These are phyloP conservation scores for Salix dunnii DNA, from an alignment of 345 rosid genomes.

Conservation along the genomic window DNA sequence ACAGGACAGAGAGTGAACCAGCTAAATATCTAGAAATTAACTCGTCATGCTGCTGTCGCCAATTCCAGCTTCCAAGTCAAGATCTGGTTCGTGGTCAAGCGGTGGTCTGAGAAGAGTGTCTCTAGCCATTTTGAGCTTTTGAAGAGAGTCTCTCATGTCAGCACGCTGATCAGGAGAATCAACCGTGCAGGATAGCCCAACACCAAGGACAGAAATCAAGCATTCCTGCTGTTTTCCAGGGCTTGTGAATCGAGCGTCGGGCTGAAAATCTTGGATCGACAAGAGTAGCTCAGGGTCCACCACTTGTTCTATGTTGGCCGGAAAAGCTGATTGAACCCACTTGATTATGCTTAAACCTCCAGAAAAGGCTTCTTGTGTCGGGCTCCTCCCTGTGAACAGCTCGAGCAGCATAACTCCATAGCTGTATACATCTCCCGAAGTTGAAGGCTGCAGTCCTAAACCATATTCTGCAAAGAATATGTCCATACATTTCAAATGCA, in stretches of 20 bases:
- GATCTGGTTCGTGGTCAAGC: no score
- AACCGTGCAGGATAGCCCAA: slow-evolving; percentile 38
- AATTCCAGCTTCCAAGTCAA: no score
- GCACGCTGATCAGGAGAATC: slow-evolving; percentile 36
- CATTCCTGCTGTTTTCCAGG: slow-evolving; percentile 14
- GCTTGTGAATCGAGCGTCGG: neutral
- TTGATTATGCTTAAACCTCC: slow-evolving; percentile 29
- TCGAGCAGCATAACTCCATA: slow-evolving; percentile 41
- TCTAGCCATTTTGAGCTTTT: slow-evolving; percentile 25
- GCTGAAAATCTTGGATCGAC: neutral
- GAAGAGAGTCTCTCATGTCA: slow-evolving; percentile 38
- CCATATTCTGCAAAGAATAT: slow-evolving; percentile 42
- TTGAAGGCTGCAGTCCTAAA: slow-evolving; percentile 40
- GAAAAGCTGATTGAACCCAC: slow-evolving; percentile 36
- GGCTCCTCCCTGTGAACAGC: slow-evolving; percentile 41
- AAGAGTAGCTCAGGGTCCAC: slow-evolving; percentile 33
- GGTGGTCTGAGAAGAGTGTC: neutral
- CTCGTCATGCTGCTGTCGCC: no score
- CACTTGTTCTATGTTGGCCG: slow-evolving; percentile 17
- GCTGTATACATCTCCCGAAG: slow-evolving; percentile 51
- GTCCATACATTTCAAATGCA: neutral
- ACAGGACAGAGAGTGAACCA: no score
- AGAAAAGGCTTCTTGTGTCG: slow-evolving; percentile 37
- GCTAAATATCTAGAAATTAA: no score
- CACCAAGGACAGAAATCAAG: slow-evolving; percentile 31